Percentiles rank a stretch among this genome's conserved stretches.
These are phyloP conservation scores for Knoxdaviesia capensis DNA, from an alignment of 2,329 filamentous ascomycete genomes.

Conservation along the genomic window DNA sequence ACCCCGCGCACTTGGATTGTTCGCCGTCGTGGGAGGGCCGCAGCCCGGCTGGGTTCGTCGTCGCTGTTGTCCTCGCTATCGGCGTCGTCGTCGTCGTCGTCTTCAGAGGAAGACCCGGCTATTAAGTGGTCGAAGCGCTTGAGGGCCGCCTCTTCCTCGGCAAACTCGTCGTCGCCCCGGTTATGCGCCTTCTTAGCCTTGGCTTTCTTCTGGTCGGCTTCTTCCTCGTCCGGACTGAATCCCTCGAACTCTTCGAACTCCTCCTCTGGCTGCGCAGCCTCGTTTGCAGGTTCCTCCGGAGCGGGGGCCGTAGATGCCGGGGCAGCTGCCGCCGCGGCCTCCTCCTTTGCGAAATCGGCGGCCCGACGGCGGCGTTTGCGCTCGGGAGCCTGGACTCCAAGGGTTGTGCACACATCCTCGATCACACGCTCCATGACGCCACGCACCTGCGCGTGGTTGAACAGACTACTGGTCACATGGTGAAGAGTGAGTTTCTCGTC, in stretches of 20 bases:
- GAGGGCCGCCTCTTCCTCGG: slow-evolving; percentile 15
- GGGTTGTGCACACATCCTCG: slow-evolving; percentile 23
- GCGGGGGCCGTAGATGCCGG: slow-evolving; percentile 3
- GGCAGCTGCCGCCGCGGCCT: slow-evolving; percentile 12
- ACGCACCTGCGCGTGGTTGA: slow-evolving; percentile 29
- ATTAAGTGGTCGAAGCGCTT: slow-evolving; percentile 25
- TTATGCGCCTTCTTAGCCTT: slow-evolving; percentile 12
- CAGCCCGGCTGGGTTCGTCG: slow-evolving; percentile 3
- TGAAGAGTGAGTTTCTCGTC: slow-evolving; percentile 31
- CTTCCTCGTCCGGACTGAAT: slow-evolving; percentile 7
- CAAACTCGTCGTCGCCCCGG: slow-evolving; percentile 9
- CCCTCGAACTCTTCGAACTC: slow-evolving; percentile 6
- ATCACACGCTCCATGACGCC: slow-evolving; percentile 27
- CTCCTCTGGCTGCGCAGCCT: slow-evolving; percentile 8
- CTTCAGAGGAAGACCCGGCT: slow-evolving; percentile 22
- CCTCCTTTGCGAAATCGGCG: slow-evolving; percentile 9
- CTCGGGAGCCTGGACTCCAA: slow-evolving; percentile 27
- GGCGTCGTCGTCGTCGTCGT: slow-evolving; percentile 14
- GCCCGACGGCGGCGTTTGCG: slow-evolving; percentile 14
- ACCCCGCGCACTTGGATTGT: slow-evolving; percentile 15
- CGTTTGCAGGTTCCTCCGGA: slow-evolving; percentile 7
- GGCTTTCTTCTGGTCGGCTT: slow-evolving; percentile 8
- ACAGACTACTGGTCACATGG: slow-evolving; percentile 38
- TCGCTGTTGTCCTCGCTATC: slow-evolving; percentile 14
- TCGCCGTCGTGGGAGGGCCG: slow-evolving; percentile 2